A percentile compares a stretch with the other conserved stretches of the same genome.
These are phyloP conservation scores for Linderniella brevidens DNA, from an alignment of 257 asterid species.

Conservation along the genomic window DNA sequence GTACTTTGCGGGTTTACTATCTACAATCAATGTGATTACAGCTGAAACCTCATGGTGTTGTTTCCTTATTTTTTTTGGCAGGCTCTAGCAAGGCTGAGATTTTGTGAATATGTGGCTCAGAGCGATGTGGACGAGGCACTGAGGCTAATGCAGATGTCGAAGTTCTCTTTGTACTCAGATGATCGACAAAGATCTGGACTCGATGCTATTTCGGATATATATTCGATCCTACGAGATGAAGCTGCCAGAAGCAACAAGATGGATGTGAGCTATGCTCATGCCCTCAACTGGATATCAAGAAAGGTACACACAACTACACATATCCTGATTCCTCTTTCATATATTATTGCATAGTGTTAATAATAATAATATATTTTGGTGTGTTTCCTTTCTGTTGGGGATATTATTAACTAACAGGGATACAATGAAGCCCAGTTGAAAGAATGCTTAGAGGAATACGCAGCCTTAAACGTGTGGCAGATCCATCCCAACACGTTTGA, in stretches of 20 bases:
- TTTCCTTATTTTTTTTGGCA: slow-evolving; percentile 12
- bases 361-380: too few species aligned
- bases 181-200: slow-evolving; percentile 82
- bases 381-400: too few species aligned
- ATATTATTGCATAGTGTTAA: too few species aligned
- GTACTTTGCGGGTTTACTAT: background rate
- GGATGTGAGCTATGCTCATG: slow-evolving; percentile 86
- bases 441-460: slow-evolving; percentile 92
- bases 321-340: background rate
- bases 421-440: slow-evolving; percentile 92
- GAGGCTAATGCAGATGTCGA: slow-evolving; percentile 95
- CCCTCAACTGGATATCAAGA: slow-evolving; percentile 96
- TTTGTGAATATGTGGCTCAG: slow-evolving; percentile 57
- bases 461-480: slow-evolving; percentile 97
- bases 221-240: slow-evolving; percentile 85
- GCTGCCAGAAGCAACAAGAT: slow-evolving; percentile 74
- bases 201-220: slow-evolving; percentile 93
- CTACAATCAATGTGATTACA: too few species aligned
- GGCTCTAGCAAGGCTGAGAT: slow-evolving; percentile 95
- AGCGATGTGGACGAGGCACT: slow-evolving; percentile 99
- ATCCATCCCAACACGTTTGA: slow-evolving; percentile 91
- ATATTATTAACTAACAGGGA: too few species aligned
- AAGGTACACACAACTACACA: slow-evolving; percentile 43
- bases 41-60: background rate
- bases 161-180: slow-evolving; percentile 90